Percentiles rank a stretch among this genome's conserved stretches.
Evolutionary conservation across 2,329 filamentous ascomycete genomes (phyloP).

Genomic region (Cercospora beticola): DNA sequence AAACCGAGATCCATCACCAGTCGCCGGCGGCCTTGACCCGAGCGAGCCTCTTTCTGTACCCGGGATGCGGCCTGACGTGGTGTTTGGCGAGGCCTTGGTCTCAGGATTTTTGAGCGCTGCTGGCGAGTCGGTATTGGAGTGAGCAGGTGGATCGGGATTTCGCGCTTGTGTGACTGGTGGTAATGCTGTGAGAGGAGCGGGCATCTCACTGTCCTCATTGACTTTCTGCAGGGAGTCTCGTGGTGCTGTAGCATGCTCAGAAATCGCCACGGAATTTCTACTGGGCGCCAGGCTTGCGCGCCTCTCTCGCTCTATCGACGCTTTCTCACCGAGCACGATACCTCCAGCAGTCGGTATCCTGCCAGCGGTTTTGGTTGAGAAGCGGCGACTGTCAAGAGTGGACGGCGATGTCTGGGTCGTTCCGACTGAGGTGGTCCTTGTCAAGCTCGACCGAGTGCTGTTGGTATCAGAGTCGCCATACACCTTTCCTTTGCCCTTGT

Average conservation of each 20-base stretch:
- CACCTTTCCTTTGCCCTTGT: constrained; percentile 18
- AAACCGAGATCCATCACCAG: constrained; percentile 2
- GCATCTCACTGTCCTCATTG: constrained; percentile 1
- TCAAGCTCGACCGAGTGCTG: constrained; percentile 16
- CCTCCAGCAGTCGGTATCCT: constrained; percentile 11
- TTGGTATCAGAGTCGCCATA: constrained; percentile 13
- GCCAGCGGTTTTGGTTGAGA: neutral
- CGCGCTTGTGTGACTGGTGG: neutral
- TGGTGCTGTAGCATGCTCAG: neutral
- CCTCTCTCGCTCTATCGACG: constrained; percentile 2
- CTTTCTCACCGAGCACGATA: constrained; percentile 8
- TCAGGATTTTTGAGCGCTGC: neutral
- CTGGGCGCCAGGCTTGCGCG: constrained; percentile 6
- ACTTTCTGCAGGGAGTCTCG: constrained; percentile 11
- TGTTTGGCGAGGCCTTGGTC: neutral
- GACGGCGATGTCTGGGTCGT: constrained; percentile 15
- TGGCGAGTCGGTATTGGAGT: neutral
- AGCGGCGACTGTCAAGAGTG: constrained; percentile 12
- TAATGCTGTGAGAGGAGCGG: neutral
- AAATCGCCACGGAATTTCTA: neutral
- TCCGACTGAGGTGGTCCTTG: constrained; percentile 13
- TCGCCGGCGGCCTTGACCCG: neutral
- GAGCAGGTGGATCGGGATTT: neutral
- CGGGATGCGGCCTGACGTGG: neutral
- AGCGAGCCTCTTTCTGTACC: constrained; percentile 7